Conservation (phyloP, 495 filamentous ascomycete genomes). For the Aspergillus biplanus region DNA sequence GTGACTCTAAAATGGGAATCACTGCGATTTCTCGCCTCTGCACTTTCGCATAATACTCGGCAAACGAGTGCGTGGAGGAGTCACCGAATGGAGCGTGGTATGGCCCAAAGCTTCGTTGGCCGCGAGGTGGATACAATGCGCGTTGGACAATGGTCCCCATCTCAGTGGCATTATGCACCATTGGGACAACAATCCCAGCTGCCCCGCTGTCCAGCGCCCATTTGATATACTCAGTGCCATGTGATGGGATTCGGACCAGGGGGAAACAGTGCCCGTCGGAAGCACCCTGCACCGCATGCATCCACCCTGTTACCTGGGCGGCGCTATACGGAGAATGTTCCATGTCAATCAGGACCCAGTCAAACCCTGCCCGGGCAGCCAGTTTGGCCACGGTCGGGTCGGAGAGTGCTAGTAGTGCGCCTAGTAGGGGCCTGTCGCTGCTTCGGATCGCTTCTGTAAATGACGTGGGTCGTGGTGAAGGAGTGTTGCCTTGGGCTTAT, state of each 20-base stretch:
- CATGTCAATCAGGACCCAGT: slow-evolving; percentile 12
- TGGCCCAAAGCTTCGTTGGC: not conserved
- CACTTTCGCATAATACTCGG: no score
- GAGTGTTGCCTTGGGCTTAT: no score
- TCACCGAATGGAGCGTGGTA: no score
- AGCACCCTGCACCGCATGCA: not conserved
- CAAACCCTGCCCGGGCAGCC: no score
- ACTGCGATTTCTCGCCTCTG: no score
- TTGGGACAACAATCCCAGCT: not conserved
- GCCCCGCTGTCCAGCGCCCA: not conserved
- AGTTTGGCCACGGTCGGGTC: no score
- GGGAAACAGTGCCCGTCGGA: not conserved
- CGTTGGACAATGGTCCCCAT: not conserved
- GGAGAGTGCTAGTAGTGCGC: no score
- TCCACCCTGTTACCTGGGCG: not conserved
- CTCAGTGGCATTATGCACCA: not conserved
- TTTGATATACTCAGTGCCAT: not conserved
- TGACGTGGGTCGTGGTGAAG: no score
- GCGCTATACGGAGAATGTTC: not conserved
- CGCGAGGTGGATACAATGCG: not conserved
- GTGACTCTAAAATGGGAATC: no score
- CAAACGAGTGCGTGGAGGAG: no score
- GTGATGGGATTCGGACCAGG: not conserved
- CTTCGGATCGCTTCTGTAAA: no score
- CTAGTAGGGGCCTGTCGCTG: no score